Base-by-base conservation (phyloP, 768 basidiomycete genomes). In the Phallus indusiatus region DNA sequence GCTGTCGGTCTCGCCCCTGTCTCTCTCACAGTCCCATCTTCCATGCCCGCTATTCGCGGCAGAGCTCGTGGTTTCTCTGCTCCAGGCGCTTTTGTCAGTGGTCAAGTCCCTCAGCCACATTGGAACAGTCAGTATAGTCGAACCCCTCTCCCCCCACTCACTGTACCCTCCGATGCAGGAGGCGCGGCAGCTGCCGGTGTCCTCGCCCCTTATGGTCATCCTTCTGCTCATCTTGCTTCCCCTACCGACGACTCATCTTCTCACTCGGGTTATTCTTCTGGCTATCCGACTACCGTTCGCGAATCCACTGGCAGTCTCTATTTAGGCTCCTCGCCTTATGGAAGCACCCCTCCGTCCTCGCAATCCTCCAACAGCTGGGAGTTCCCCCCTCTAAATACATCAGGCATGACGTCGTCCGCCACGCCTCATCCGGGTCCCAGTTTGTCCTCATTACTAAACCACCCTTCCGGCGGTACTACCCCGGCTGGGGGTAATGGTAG, bases 61-160 rank as follows among this genome's bases (percentile, higher is more conserved):
- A 84, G 90, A 28, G 66, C 70, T 16, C 72, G 74, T 53, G 89
- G 88, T 33, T 90, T 90, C 69, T 90, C 90, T 60, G 87, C 88
- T 2, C 90, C 89, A 47, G 86, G 88, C 52, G 83, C 88, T 0
- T 90, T 84, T 70, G 83, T 83, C 1, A 74, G 76, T 51, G 74
- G 75, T 59, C 71, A 80, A 37, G 67, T 79, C 50, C 79, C 78
- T 60, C 28, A 28, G 28, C 53, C 53, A 17, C 60, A 60, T 53
- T 88, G 87, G 86, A 77, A 76, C 62, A 74, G 75, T 54, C 58
- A 54, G 49, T 55, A 63, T 68, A 52, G 34, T 54, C 81, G 85
- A 53, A 76, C 81, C 56, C 79, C 83, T 22, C 77, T 93, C 54
- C 90, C 90, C 28, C 90, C 90, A 24, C 79, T 93, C 56, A 90